These are phyloP conservation scores for Neurospora sp. DNA, from an alignment of 495 filamentous ascomycete genomes.

Conservation along the genomic window DNA sequence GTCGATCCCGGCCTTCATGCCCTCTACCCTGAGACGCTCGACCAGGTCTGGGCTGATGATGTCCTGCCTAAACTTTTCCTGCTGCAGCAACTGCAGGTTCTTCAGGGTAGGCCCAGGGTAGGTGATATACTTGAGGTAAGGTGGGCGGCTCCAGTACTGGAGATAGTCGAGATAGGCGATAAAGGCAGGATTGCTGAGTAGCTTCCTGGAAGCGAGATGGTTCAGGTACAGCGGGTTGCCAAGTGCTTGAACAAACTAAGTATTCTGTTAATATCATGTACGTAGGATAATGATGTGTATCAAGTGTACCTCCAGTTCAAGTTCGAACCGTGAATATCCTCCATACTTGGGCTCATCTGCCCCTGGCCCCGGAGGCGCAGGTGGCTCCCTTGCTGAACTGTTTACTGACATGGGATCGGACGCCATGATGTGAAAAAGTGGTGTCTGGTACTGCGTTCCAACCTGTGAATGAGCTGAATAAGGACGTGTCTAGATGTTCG, in stretches of 20 bases:
- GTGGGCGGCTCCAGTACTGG: constrained; percentile 73
- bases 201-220: constrained; percentile 61
- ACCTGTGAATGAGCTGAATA: background rate
- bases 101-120: constrained; percentile 79
- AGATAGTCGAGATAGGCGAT: constrained; percentile 76
- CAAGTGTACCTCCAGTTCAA: constrained; percentile 57
- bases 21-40: constrained; percentile 49
- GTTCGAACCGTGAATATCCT: constrained; percentile 61
- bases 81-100: constrained; percentile 71
- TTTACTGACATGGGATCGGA: constrained; percentile 23
- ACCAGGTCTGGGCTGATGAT: constrained; percentile 68
- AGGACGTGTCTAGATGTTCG: background rate
- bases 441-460: background rate
- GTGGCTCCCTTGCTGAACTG: constrained; percentile 20
- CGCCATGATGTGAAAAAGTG: constrained; percentile 7
- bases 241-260: constrained; percentile 76
- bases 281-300: background rate
- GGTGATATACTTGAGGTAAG: constrained; percentile 70
- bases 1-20: constrained; percentile 39
- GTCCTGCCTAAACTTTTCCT: constrained; percentile 72
- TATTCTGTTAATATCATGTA: background rate
- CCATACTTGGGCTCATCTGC: constrained; percentile 43
- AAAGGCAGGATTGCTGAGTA: constrained; percentile 56
- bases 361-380: constrained; percentile 11
- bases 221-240: constrained; percentile 77